Base-by-base conservation (phyloP, 176 grass and related monocot species). In the Aegilops umbellulata region DNA sequence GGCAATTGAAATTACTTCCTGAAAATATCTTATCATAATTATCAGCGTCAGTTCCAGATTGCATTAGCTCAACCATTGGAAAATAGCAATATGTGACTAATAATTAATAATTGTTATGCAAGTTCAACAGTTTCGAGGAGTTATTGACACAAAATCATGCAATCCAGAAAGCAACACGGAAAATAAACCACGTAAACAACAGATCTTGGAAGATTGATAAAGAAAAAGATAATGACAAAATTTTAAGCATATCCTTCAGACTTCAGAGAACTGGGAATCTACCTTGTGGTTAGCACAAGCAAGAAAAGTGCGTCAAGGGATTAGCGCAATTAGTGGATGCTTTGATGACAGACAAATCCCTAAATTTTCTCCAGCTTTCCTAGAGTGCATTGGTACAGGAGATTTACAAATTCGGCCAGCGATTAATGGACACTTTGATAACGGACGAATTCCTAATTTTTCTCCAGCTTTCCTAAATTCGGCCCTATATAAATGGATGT, bases 81-180 rank as follows among this genome's bases (percentile, higher is more conserved):
- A 82, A 74, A 51, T 67, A 47, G 34, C 36, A 9, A 23, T 29
- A 29, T 30, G 32, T 79, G 35, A 77, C 8, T 44, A 51, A 25
- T n/a, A 66, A 73, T 53, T 51, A 60, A 23, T 68, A 46, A 76
- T 32, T 34, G 61, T 17, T 51, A 77, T 77, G 63, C 26, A 55
- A 82, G 8, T 81, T 78, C 29, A 82, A 61, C 29, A 2, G 31
- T 46, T 46, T 14, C 1, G 42, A 42, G 2, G 9, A 46, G 42
- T 46, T 46, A 46, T 46, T 46, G 42, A 14, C 41, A 4, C 41
- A 44, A 13, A 10, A 44, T 73, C 53, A 34, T 69, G 66, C 60
- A 76, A 91, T 60, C 36, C 76, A 80, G 69, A 70, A 69, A 82
- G 61, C 4, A 90, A 86, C 16, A 5, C 15, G 15, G 16, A 29